Conservation (phyloP, 73 alveolate genomes). For the Paraurostyla sp. region DNA sequence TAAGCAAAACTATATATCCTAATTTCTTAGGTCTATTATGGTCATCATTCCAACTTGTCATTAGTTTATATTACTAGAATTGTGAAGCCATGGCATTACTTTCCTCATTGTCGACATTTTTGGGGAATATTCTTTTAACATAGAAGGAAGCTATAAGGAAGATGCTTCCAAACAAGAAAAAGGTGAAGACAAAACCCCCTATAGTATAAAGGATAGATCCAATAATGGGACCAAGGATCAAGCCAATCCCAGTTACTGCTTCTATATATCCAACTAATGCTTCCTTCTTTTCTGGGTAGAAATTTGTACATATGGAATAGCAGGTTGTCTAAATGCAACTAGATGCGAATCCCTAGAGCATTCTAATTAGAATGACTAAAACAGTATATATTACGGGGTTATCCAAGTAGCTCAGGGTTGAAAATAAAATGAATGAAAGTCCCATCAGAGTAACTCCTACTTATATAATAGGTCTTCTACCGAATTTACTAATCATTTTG, state of each 20-base stretch:
- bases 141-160: not conserved
- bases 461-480: constrained; percentile 38
- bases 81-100: not conserved
- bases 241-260: constrained; percentile 29
- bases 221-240: not conserved
- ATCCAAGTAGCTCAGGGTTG: not conserved
- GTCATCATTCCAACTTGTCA: not conserved
- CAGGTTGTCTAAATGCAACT: not conserved
- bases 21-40: not conserved
- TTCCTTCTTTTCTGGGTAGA: constrained; percentile 1
- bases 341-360: not conserved
- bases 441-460: constrained; percentile 36
- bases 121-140: not conserved
- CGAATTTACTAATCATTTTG: constrained; percentile 16
- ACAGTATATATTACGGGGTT: not conserved
- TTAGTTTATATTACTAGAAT: not conserved
- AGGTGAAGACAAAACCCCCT: not conserved
- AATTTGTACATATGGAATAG: not conserved
- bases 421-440: constrained; percentile 39
- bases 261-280: constrained; percentile 9
- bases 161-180: not conserved
- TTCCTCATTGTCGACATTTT: not conserved
- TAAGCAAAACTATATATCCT: not conserved
- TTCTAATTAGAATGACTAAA: not conserved
- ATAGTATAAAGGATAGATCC: not conserved